Evolutionary conservation across 2,329 filamentous ascomycete genomes (phyloP), one percentile per base, ranked within the genome.

Genomic region (Coniochaeta ligniaria): DNA sequence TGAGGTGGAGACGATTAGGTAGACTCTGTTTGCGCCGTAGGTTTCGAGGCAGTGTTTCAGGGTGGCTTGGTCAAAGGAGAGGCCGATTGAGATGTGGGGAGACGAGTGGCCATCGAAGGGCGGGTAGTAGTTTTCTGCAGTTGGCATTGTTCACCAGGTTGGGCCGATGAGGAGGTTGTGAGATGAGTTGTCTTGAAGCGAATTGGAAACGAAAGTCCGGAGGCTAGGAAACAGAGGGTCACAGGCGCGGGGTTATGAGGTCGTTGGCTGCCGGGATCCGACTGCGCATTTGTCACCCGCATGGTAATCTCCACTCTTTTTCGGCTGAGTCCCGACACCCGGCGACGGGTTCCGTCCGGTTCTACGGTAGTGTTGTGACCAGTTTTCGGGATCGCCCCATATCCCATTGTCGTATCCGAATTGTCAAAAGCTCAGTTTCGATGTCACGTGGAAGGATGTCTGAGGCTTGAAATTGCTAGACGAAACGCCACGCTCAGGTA

Each of bases 61-160:
- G 58, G 76, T 75, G 3, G 79, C 73, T 62, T 75, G 66, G 33
- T 75, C 68, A 65, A 80, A 83, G 2, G 76, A 72, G 2, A 79
- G 64, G 31, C 80, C 79, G 64, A 79, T 79, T 50, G 77, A 79
- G 57, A 84, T 70, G 22, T 74, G 67, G 1, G 79, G 78, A 54
- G 58, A 60, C 20, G 20, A 5, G 35, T 57, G 3, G 20, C 31
- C n/a, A 7, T 35, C 7, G 54, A 57, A 57, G 7, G 54, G 31
- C 17, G 11, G 2, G 11, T 22, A 57, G 22, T 57, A 57, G 3
- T 22, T 4, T 28, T 57, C 54, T 38, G 38, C 24, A 7, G 22
- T 8, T 28, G 47, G 17, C 47, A 52, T 52, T 9, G 6, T 52
- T 11, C 38, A 43, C 17, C n/a, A n/a, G 38, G 38, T 43, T 36